Evolutionary conservation across 352 stramenopile species (phyloP).

Genomic region (Pythium aristosporum): DNA sequence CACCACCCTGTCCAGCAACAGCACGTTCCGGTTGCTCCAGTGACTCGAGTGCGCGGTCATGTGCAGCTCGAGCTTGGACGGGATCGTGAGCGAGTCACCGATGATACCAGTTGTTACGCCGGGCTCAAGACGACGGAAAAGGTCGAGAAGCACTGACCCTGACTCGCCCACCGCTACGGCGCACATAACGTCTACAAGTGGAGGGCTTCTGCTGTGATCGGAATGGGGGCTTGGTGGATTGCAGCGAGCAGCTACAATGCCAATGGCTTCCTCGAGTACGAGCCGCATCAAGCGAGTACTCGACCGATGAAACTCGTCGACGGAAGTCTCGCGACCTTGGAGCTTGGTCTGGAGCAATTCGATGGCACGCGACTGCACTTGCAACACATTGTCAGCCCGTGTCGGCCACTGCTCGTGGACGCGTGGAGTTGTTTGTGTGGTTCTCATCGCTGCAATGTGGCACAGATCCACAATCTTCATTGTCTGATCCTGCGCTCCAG

Average conservation of each 20-base stretch:
- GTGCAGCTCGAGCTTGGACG: constrained; percentile 20
- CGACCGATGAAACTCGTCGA: constrained; percentile 35
- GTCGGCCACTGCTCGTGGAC: no score
- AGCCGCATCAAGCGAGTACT: constrained; percentile 48
- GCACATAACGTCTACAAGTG: background rate
- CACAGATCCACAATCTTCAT: background rate
- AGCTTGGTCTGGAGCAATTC: constrained; percentile 44
- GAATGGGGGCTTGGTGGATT: no score
- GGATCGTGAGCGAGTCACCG: constrained; percentile 34
- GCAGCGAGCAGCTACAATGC: background rate
- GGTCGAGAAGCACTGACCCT: constrained; percentile 12
- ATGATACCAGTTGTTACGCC: constrained; percentile 23
- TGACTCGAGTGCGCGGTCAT: background rate
- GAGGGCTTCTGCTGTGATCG: background rate
- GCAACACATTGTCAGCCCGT: background rate
- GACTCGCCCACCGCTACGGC: constrained; percentile 22
- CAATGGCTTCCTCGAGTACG: constrained; percentile 54
- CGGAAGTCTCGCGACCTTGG: constrained; percentile 33
- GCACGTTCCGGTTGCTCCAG: background rate
- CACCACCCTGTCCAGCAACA: background rate
- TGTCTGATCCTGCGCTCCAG: background rate
- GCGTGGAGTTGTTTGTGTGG: no score
- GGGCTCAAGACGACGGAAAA: constrained; percentile 22
- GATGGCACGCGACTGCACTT: constrained; percentile 41
- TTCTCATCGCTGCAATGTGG: no score